Percentiles rank a stretch among this genome's conserved stretches.
Evolutionary conservation across 1,284 basidiomycete genomes (phyloP).

Genomic region (Austroboletus niveus): DNA sequence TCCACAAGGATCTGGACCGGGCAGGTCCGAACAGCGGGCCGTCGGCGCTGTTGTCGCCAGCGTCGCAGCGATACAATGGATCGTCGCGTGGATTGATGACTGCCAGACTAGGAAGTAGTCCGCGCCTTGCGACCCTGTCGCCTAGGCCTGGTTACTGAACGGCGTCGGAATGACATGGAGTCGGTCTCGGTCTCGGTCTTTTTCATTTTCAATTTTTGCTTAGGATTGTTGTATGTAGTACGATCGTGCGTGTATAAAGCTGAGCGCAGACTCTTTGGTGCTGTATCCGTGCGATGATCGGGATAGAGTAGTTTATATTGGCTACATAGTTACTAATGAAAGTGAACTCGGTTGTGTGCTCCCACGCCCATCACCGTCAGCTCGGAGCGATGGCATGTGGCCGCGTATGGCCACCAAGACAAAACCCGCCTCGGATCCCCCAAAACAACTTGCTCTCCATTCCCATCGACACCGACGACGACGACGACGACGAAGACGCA

Average conservation of each 20-base stretch:
- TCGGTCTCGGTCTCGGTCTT: background rate
- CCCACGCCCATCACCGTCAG: constrained; percentile 20
- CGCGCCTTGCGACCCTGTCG: constrained; percentile 14
- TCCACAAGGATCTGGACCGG: constrained; percentile 30
- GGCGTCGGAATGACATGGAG: background rate
- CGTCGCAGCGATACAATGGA: constrained; percentile 5
- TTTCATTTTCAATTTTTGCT: background rate
- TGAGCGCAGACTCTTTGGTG: no score
- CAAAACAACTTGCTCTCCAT: constrained; percentile 15
- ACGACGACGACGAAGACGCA: constrained; percentile 27
- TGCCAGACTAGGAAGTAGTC: constrained; percentile 14
- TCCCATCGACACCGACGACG: constrained; percentile 8
- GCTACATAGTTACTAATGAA: background rate
- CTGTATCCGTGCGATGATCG: background rate
- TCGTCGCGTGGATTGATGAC: constrained; percentile 16
- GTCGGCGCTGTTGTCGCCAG: constrained; percentile 11
- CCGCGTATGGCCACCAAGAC: constrained; percentile 20
- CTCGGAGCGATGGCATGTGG: constrained; percentile 16
- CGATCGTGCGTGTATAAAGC: no score
- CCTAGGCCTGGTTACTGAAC: constrained; percentile 15
- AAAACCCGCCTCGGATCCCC: constrained; percentile 11
- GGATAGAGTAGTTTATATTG: background rate
- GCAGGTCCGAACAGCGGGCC: constrained; percentile 7
- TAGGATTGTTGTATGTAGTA: no score
- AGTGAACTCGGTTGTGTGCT: background rate